Evolutionary conservation across 2,329 filamentous ascomycete genomes (phyloP).

Genomic region (Aspergillus clavatus): DNA sequence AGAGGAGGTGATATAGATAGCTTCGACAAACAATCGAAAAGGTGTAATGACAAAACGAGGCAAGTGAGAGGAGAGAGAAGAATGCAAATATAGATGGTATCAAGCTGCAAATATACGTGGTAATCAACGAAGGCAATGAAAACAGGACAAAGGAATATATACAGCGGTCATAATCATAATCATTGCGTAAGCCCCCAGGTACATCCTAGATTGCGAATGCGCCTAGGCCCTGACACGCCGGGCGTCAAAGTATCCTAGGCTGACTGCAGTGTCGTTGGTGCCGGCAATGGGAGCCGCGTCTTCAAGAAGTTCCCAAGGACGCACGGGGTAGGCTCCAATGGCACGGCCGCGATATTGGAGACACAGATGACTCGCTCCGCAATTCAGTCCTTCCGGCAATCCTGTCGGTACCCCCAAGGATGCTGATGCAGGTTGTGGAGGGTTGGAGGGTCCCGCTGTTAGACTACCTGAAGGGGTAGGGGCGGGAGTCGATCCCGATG

Average conservation of each 20-base stretch:
- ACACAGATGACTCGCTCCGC: constrained; percentile 29
- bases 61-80: not conserved
- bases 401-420: constrained; percentile 10
- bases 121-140: not conserved
- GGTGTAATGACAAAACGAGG: constrained; percentile 1
- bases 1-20: not conserved
- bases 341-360: constrained; percentile 35
- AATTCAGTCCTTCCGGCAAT: constrained; percentile 24
- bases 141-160: not conserved
- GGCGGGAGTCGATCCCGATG: constrained; percentile 26
- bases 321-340: constrained; percentile 33
- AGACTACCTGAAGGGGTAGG: constrained; percentile 24
- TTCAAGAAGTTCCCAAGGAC: constrained; percentile 43
- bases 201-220: not conserved
- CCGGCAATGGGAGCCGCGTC: constrained; percentile 42
- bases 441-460: constrained; percentile 12
- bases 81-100: constrained; percentile 9
- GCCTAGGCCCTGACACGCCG: constrained; percentile 29
- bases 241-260: constrained; percentile 40
- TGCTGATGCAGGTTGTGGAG: constrained; percentile 13
- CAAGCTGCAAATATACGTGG: not conserved
- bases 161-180: not conserved
- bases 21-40: not conserved
- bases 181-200: not conserved
- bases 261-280: constrained; percentile 43